Evolutionary conservation across 352 stramenopile genomes (phyloP).

Genomic region (Phytopythium sindhum): DNA sequence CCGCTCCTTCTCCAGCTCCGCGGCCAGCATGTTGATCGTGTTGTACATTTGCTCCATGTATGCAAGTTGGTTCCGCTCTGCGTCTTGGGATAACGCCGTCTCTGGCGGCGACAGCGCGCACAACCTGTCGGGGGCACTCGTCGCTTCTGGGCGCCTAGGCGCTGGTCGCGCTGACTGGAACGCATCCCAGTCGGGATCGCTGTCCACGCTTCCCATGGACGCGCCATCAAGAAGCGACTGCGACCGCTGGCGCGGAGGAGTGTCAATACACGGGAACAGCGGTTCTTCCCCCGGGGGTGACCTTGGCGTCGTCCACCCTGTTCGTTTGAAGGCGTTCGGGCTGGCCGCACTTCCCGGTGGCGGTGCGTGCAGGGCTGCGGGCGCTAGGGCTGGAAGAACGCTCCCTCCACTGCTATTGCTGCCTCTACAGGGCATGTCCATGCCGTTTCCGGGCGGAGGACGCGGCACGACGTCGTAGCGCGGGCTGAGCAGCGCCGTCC

Average conservation of each 20-base stretch:
- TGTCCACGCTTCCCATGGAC: not conserved
- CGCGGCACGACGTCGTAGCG: constrained; percentile 20
- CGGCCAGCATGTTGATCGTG: constrained; percentile 47
- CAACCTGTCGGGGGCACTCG: constrained; percentile 1
- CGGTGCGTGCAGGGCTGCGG: constrained; percentile 6
- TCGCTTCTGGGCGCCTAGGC: constrained; percentile 10
- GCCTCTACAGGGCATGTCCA: constrained; percentile 1
- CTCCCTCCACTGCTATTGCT: constrained; percentile 21
- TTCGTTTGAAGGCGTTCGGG: constrained; percentile 32
- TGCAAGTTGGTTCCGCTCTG: constrained; percentile 38
- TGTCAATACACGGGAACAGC: constrained; percentile 1
- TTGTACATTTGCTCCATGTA: constrained; percentile 78
- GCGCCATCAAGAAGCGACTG: not conserved
- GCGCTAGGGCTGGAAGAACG: constrained; percentile 34
- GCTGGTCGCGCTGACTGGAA: constrained; percentile 12
- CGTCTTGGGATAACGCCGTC: constrained; percentile 12
- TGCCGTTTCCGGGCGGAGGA: constrained; percentile 12
- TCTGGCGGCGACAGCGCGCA: constrained; percentile 3
- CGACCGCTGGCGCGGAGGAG: not conserved
- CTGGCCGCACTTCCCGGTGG: constrained; percentile 10
- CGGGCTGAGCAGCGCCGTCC: constrained; percentile 24
- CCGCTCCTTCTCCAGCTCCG: constrained; percentile 44
- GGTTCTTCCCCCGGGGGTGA: constrained; percentile 5
- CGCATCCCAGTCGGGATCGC: constrained; percentile 9
- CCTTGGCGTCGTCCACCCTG: constrained; percentile 47